These are phyloP conservation scores for Pseudocercospora vitis DNA, from an alignment of 2,329 filamentous ascomycete genomes.

Conservation along the genomic window DNA sequence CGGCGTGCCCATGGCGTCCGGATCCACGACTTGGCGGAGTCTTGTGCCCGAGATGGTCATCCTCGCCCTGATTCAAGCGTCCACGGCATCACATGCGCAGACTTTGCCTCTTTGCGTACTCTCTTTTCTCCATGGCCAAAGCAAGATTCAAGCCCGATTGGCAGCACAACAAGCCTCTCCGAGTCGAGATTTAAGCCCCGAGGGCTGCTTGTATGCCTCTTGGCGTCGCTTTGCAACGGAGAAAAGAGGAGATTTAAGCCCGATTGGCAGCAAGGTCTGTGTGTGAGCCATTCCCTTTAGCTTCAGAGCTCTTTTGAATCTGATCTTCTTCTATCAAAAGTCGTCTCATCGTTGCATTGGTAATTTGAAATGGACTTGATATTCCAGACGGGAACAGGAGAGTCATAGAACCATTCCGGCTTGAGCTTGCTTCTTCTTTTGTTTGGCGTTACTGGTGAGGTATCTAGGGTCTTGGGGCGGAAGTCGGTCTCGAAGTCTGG, in stretches of 20 bases:
- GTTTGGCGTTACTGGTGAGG: not conserved
- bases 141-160: constrained; percentile 8
- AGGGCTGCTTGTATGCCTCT: constrained; percentile 6
- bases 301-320: not conserved
- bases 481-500: constrained; percentile 2
- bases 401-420: not conserved
- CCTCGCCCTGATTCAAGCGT: no score
- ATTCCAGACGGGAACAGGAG: not conserved
- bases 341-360: not conserved
- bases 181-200: constrained; percentile 8
- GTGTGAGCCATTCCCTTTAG: not conserved
- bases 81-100: not conserved
- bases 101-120: not conserved
- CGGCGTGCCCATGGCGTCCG: no score
- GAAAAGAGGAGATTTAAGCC: constrained; percentile 1
- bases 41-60: no score
- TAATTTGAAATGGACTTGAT: not conserved
- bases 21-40: no score
- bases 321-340: not conserved
- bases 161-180: constrained; percentile 8
- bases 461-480: not conserved
- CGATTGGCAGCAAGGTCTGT: constrained; percentile 4
- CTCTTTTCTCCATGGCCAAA: not conserved
- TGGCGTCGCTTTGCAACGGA: constrained; percentile 1
- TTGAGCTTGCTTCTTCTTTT: constrained; percentile 6